Evolutionary conservation across 192 early-diverging fungal species (phyloP), one percentile per base, ranked within the genome.

Genomic region (Paraglomus occultum): DNA sequence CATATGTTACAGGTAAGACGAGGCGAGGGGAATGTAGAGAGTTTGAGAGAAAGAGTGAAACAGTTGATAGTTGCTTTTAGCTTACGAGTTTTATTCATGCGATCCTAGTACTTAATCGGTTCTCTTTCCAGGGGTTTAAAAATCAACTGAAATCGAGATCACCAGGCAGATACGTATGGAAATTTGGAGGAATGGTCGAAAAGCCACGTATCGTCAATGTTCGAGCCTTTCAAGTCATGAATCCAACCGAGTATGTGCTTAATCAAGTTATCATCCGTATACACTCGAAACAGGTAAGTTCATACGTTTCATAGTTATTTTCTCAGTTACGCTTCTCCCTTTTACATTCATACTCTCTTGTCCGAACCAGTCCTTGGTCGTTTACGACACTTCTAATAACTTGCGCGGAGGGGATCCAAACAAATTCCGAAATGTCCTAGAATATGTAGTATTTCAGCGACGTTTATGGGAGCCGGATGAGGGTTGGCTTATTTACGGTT

Each of bases 361-460:
- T n/a, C n/a, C n/a, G n/a, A n/a, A n/a, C n/a, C n/a, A 85, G 84
- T 75, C 76, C 47, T 79, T 85, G 74, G 82, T 76, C 40, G 79
- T 82, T 8, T 85, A 74, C 66, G 74, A 82, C 72, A 79, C 78
- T 49, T 77, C 79, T 71, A 74, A 81, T 60, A 77, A 74, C 17
- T 48, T 77, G 54, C 71, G 79, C 49, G 75, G 70, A 18, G 82
- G 84, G 40, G 79, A 76, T 73, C 70, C 82, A 43, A 75, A 83
- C 38, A 87, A 83, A 70, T 69, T 83, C 5, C 77, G 80, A 44
- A 80, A 79, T 67, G 82, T 91, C n/a, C 61, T 78, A 2, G 87
- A 90, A 71, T 91, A 89, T 65, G 74, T 90, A 52, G 88, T 90
- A 5, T 87, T 89, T 73, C 89, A 90, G 71, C 74, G 87, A 40